phyloP scores from a whole-genome alignment of 208 protist genomes.

The Hexamita inflata region DNA sequence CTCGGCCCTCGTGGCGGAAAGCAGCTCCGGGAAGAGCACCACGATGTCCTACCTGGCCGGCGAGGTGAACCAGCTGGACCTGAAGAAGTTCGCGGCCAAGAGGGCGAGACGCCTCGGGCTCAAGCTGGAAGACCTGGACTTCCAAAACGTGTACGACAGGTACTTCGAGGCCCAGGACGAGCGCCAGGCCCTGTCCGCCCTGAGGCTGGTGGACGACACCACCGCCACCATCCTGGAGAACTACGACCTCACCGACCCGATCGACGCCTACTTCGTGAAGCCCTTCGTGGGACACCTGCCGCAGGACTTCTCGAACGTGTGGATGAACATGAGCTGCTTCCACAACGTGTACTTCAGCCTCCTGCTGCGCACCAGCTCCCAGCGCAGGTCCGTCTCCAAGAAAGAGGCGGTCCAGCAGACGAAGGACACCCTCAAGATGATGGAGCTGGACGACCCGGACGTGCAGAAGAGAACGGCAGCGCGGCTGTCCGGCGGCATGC shows the following conservation, averaged over 20 bases:
- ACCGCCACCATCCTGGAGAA: neutral
- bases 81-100: too few species aligned
- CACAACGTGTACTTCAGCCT: neutral
- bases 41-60: too few species aligned
- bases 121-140: too few species aligned
- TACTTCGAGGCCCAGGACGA: too few species aligned
- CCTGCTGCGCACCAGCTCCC: neutral
- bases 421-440: neutral
- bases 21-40: too few species aligned
- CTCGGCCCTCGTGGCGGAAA: too few species aligned
- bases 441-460: neutral
- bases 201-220: too few species aligned
- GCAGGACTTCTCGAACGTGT: conserved; percentile 17
- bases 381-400: neutral
- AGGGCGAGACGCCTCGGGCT: too few species aligned
- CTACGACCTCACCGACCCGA: neutral
- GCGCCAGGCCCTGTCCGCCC: too few species aligned
- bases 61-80: too few species aligned
- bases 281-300: neutral
- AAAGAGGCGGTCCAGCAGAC: neutral
- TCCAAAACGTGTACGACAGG: too few species aligned
- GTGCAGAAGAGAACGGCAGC: neutral
- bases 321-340: neutral
- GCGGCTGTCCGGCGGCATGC: conserved; percentile 7
- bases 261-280: neutral